These are phyloP conservation scores for Ophiostoma triangulosporum DNA, from an alignment of 2,329 filamentous ascomycete genomes.

Conservation along the genomic window DNA sequence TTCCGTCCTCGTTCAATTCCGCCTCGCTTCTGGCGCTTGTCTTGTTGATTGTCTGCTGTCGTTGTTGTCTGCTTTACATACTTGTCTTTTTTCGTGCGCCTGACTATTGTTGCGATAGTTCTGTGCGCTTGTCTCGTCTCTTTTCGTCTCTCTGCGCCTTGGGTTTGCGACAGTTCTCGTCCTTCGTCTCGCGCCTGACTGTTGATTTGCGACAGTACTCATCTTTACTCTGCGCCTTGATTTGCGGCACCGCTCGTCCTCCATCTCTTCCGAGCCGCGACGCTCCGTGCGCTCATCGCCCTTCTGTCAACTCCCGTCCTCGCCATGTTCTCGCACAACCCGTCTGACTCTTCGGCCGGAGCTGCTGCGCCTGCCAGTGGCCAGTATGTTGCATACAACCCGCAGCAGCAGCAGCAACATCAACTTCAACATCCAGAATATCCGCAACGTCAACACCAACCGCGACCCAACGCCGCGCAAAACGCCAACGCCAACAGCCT, in stretches of 20 bases:
- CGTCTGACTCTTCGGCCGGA: not conserved
- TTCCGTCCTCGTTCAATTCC: too few species aligned
- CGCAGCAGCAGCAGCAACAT: not conserved
- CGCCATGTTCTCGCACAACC: not conserved
- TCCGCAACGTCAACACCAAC: not conserved
- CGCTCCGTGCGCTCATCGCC: not conserved
- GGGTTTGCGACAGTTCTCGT: too few species aligned
- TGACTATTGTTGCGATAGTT: too few species aligned
- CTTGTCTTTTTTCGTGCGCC: too few species aligned
- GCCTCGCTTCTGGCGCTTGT: too few species aligned
- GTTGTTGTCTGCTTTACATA: too few species aligned
- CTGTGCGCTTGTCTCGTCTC: too few species aligned
- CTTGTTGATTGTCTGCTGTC: too few species aligned
- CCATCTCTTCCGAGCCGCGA: not conserved
- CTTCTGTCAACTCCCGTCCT: not conserved
- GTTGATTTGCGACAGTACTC: too few species aligned
- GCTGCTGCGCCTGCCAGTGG: not conserved
- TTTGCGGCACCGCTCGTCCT: not conserved
- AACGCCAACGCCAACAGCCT: not conserved
- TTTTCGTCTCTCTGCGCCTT: too few species aligned
- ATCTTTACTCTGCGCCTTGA: too few species aligned
- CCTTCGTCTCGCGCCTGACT: too few species aligned
- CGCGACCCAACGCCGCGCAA: not conserved
- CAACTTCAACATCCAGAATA: not conserved
- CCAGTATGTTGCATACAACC: not conserved